Evolutionary conservation across 164 flowering plant species (phyloP), one percentile per base, ranked within the genome.

Genomic region (Stephania cephalantha): DNA sequence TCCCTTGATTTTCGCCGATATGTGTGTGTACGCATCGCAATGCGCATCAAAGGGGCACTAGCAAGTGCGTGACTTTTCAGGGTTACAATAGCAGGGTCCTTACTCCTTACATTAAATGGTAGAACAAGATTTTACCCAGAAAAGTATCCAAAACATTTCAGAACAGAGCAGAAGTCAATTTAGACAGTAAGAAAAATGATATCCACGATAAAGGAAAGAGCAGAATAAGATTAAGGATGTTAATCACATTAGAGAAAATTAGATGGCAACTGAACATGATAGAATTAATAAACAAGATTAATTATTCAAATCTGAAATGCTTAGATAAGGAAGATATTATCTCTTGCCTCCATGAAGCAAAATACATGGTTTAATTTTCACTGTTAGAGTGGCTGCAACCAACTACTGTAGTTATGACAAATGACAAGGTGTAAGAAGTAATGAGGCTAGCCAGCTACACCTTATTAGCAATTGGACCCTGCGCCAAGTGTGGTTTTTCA

Each of bases 381-480:
- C 11, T 15, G 55, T 50, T 15, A 50, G 55, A 15, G 55, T 35
- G 42, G 42, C 42, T 35, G 42, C 42, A 35, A 35, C 42, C 42
- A 35, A 35, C 42, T 35, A 35, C 2, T 35, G 42, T 35, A 35
- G 42, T 35, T 35, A 35, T 35, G 42, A 35, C 42, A 35, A 35
- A 35, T 35, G 42, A 35, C 42, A 35, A 35, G 42, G 42, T 35
- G 42, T 35, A 35, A 35, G 42, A 6, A 20, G 46, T 44, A 35
- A 50, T 9, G 70, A 69, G 46, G 69, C 10, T 42, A 29, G 71
- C 30, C 10, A 61, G 46, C 42, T 78, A 78, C 63, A 96, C 99
- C 98, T 96, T 94, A 79, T 96, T 96, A 73, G 99, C 65, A 71
- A 94, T 83, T 73, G 97, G 98, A 71, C 99, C 99, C 61, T 91